These are phyloP conservation scores for Arthrobotrys musiformis DNA, from an alignment of 2,329 filamentous ascomycete genomes.

Conservation along the genomic window DNA sequence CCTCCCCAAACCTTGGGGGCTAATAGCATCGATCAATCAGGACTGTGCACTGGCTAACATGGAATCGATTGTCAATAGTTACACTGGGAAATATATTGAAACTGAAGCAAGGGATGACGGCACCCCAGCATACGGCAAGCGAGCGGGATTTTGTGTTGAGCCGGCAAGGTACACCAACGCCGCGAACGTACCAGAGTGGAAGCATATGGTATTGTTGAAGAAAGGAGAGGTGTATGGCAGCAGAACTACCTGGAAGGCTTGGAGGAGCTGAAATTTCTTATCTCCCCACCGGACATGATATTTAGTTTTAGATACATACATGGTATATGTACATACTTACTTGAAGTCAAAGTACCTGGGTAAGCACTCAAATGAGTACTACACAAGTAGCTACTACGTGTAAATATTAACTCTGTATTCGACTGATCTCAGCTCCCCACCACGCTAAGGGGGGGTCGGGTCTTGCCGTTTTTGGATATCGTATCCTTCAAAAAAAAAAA, in stretches of 20 bases:
- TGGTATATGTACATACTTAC: not conserved
- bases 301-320: not conserved
- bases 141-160: slow-evolving; percentile 90
- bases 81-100: slow-evolving; percentile 86
- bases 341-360: no score
- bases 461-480: slow-evolving; percentile 16
- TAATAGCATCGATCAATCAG: no score
- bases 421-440: not conserved
- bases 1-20: no score
- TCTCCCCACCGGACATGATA: not conserved
- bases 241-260: slow-evolving; percentile 83
- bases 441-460: not conserved
- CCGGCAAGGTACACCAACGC: slow-evolving; percentile 92
- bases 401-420: no score
- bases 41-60: not conserved
- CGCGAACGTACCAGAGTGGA: slow-evolving; percentile 82
- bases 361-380: no score
- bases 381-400: not conserved
- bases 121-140: slow-evolving; percentile 72
- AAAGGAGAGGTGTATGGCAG: slow-evolving; percentile 85
- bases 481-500: not conserved
- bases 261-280: slow-evolving; percentile 69
- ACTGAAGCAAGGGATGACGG: slow-evolving; percentile 73
- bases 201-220: slow-evolving; percentile 79
- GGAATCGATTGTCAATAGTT: slow-evolving; percentile 64